Conservation (phyloP, 2,329 filamentous ascomycete species). For the Neonectria hederae region DNA sequence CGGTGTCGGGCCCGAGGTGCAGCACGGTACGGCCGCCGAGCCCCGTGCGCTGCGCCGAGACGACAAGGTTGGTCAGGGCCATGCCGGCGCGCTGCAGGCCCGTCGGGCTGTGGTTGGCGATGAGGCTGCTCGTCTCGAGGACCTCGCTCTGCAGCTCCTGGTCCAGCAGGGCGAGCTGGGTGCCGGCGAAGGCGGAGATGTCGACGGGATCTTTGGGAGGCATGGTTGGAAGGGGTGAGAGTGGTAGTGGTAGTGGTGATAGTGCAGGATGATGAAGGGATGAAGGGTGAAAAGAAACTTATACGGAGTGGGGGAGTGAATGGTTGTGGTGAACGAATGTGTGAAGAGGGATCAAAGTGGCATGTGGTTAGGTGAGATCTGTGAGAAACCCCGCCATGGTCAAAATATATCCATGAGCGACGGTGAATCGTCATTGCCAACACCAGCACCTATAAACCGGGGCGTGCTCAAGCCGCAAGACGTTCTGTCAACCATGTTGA, state of each 20-base stretch:
- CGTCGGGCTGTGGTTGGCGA: conserved; percentile 73
- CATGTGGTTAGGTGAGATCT: conserved; percentile 27
- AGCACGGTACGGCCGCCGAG: conserved; percentile 91
- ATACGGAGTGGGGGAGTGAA: neutral
- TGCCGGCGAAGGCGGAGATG: conserved; percentile 73
- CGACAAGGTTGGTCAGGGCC: conserved; percentile 78
- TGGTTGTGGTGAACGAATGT: neutral
- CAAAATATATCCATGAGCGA: neutral
- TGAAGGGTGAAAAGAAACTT: neutral
- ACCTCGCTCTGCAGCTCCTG: conserved; percentile 78
- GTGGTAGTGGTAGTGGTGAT: neutral
- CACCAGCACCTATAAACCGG: neutral
- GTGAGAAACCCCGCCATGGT: conserved; percentile 33
- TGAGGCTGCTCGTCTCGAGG: conserved; percentile 72
- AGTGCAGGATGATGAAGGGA: neutral
- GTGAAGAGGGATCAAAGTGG: conserved; percentile 23
- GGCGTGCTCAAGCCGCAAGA: neutral
- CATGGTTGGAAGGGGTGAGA: conserved; percentile 41
- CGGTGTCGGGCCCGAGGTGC: conserved; percentile 79
- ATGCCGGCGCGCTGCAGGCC: conserved; percentile 80
- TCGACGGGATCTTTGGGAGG: conserved; percentile 58
- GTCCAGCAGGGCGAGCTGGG: conserved; percentile 76
- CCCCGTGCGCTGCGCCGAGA: conserved; percentile 83
- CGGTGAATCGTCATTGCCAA: neutral
- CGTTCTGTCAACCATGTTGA: neutral